Base-by-base conservation (phyloP, 768 basidiomycete genomes). In the Mycena galopus region DNA sequence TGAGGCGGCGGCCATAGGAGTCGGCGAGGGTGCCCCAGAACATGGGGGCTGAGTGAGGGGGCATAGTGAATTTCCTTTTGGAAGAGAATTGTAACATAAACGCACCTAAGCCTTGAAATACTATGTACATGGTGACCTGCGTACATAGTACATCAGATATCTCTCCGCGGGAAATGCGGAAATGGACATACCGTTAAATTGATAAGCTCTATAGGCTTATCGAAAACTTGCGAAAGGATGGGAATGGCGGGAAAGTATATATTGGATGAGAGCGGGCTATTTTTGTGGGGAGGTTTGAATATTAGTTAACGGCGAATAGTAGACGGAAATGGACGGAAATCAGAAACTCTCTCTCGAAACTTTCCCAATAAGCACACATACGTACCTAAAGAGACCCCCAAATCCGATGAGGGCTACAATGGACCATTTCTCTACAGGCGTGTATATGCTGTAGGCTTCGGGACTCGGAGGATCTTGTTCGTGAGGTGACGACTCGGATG, bases 241-340 rank as follows among this genome's bases (percentile, higher is more conserved):
- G 94, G 95, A 47, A 96, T 92, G 16, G 91, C 93, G 8, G 94
- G 94, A 57, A 94, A 89, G 78, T 94, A 95, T 67, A 95, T 92
- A 67, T 91, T 94, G 4, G 93, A 87, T 2, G 93, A 93, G 14
- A 94, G 81, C 0, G 93, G 92, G 76, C 91, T 92, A 27, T 35
- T 27, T 42, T 39, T 69, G 50, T 37, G 55, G 50, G 11, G 23
- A 61, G 32, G 25, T 29, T 33, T 12, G 25, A 56, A 39, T n/a
- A 30, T 65, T 55, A 23, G 7, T n/a, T 35, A 30, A 50, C 30
- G 21, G 39, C 25, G 21, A 33, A 47, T 17, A 29, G n/a, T n/a
- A 56, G 57, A 9, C 47, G 27, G 56, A 37, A 35, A n/a, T n/a
- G n/a, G n/a, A n/a, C n/a, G n/a, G n/a, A n/a, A n/a, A n/a, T n/a